Evolutionary conservation across 2,329 filamentous ascomycete genomes (phyloP).

Genomic region (Myriosclerotinia curreyana): DNA sequence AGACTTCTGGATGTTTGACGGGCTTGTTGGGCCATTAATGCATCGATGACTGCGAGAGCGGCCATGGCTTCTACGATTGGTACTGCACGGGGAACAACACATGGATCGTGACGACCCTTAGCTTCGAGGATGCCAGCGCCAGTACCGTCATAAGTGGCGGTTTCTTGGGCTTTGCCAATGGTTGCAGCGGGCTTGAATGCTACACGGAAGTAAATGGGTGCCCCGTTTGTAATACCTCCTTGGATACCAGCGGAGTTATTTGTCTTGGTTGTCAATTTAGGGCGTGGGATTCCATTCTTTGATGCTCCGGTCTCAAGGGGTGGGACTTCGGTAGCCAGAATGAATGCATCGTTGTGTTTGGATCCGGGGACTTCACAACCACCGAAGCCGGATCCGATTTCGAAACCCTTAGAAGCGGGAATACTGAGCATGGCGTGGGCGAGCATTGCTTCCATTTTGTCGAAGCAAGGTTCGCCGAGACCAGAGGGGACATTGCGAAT

Average conservation of each 20-base stretch:
- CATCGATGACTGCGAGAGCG: constrained; percentile 81
- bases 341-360: constrained; percentile 87
- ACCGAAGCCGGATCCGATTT: constrained; percentile 88
- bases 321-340: constrained; percentile 48
- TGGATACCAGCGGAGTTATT: constrained; percentile 96
- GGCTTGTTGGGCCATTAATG: constrained; percentile 76
- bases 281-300: constrained; percentile 48
- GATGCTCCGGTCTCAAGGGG: constrained; percentile 47
- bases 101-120: constrained; percentile 92
- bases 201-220: constrained; percentile 89
- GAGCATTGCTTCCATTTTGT: constrained; percentile 89
- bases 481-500: constrained; percentile 82
- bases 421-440: constrained; percentile 94
- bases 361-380: constrained; percentile 84
- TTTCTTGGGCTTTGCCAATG: constrained; percentile 84
- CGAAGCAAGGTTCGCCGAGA: constrained; percentile 89
- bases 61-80: constrained; percentile 93
- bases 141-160: constrained; percentile 72
- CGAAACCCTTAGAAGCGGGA: constrained; percentile 92
- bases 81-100: constrained; percentile 77
- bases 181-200: constrained; percentile 95
- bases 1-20: constrained; percentile 49
- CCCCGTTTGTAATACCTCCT: constrained; percentile 91
- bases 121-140: constrained; percentile 74
- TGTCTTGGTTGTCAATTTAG: constrained; percentile 77